Evolutionary conservation across 441 rosid species (phyloP).

Genomic region (Raphanus hybrid): DNA sequence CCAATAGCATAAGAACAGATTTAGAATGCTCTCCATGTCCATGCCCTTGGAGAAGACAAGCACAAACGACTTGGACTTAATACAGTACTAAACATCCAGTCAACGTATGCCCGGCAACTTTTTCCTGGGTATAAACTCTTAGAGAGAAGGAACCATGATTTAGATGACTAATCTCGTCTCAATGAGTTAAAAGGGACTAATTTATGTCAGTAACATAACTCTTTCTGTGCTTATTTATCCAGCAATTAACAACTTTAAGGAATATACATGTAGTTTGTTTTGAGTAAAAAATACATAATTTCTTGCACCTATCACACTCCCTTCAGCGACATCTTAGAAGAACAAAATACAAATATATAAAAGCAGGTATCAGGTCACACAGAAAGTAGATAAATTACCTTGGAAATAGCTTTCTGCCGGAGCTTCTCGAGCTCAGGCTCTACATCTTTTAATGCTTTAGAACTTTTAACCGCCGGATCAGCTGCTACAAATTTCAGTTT

Average conservation of each 20-base stretch:
- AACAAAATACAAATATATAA: slow-evolving; percentile 10
- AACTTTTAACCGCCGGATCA: slow-evolving; percentile 79
- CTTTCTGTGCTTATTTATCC: slow-evolving; percentile 12
- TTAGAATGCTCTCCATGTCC: slow-evolving; percentile 23
- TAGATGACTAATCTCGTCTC: no score
- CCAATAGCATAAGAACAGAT: slow-evolving; percentile 20
- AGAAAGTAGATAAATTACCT: slow-evolving; percentile 58
- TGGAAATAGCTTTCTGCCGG: slow-evolving; percentile 93
- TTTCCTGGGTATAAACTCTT: slow-evolving; percentile 8
- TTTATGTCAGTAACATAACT: slow-evolving; percentile 10
- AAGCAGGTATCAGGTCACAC: slow-evolving; percentile 19
- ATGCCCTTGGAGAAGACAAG: slow-evolving; percentile 29
- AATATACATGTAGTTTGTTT: slow-evolving; percentile 5
- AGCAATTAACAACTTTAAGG: not conserved
- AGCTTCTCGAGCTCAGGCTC: slow-evolving; percentile 99
- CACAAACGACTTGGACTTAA: not conserved
- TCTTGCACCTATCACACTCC: slow-evolving; percentile 18
- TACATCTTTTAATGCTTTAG: slow-evolving; percentile 96
- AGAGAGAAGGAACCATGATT: not conserved
- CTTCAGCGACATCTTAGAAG: slow-evolving; percentile 18
- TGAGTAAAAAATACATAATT: slow-evolving; percentile 13
- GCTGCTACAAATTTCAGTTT: slow-evolving; percentile 86
- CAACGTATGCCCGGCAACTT: not conserved
- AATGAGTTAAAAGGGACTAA: not conserved
- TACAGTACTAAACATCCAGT: not conserved